These are phyloP conservation scores for Rutidosis leptorrhynchoides DNA, from an alignment of 129 eudicot genomes.

Conservation along the genomic window DNA sequence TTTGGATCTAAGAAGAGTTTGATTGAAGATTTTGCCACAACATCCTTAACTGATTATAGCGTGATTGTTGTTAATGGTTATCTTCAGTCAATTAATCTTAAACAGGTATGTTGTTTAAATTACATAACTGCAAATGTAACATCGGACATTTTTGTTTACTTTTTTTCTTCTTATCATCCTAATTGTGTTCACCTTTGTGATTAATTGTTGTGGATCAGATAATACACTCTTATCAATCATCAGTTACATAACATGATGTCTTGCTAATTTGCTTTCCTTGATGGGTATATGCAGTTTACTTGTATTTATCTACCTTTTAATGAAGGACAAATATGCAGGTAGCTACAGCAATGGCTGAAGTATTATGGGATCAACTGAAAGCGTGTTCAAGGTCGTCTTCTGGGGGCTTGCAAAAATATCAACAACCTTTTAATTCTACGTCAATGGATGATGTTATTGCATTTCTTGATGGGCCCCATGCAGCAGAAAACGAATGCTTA, in stretches of 20 bases:
- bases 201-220: neutral
- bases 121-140: neutral
- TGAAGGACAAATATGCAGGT: constrained; percentile 45
- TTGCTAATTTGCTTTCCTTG: neutral
- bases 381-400: constrained; percentile 35
- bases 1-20: constrained; percentile 94
- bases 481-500: constrained; percentile 45
- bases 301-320: neutral
- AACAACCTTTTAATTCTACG: constrained; percentile 56
- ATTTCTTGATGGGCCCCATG: constrained; percentile 68
- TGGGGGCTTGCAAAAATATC: constrained; percentile 37
- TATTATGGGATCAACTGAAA: constrained; percentile 78
- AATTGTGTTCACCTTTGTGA: neutral
- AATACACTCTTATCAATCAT: neutral
- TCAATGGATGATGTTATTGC: constrained; percentile 78
- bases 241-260: neutral
- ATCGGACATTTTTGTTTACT: neutral
- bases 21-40: constrained; percentile 92
- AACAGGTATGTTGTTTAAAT: constrained; percentile 48
- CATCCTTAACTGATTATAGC: constrained; percentile 60
- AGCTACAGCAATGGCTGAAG: constrained; percentile 65
- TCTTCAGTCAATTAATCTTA: constrained; percentile 75
- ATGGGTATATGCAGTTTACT: neutral
- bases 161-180: neutral
- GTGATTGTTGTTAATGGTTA: constrained; percentile 85